Evolutionary conservation across 805 yeast genomes (phyloP).

Genomic region (Ogataea zsoltii): DNA sequence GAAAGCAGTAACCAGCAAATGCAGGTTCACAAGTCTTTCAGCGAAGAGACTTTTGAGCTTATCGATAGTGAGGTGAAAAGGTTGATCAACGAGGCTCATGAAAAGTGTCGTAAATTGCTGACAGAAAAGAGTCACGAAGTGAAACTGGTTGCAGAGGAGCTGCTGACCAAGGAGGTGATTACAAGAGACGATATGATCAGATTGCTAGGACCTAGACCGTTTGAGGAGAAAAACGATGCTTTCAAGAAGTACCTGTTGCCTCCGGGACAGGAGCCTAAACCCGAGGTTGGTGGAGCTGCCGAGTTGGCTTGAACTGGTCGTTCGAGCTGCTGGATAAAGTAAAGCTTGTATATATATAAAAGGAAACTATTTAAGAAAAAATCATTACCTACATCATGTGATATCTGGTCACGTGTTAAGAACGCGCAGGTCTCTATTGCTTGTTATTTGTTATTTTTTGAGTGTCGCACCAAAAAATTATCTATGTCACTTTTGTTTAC

Average conservation of each 20-base stretch:
- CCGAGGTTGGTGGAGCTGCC: conserved; percentile 25
- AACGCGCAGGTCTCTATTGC: no score
- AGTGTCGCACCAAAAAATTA: no score
- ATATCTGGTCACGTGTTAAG: no score
- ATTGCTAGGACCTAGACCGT: conserved; percentile 87
- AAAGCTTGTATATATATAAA: not conserved
- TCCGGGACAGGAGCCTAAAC: conserved; percentile 18
- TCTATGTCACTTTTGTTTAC: not conserved
- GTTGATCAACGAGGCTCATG: conserved; percentile 74
- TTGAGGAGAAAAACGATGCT: conserved; percentile 87
- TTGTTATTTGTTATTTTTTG: no score
- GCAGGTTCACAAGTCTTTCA: conserved; percentile 67
- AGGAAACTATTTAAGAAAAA: not conserved
- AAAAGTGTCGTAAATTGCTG: conserved; percentile 66
- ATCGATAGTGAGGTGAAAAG: conserved; percentile 84
- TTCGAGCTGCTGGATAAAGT: not conserved
- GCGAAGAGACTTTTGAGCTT: conserved; percentile 78
- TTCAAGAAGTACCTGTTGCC: conserved; percentile 65
- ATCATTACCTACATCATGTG: no score
- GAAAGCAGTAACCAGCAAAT: conserved; percentile 64
- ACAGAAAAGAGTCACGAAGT: conserved; percentile 73
- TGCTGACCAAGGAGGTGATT: conserved; percentile 82
- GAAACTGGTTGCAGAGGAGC: conserved; percentile 82
- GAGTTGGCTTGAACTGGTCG: conserved; percentile 20
- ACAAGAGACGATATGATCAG: conserved; percentile 94